Evolutionary conservation across 2,329 filamentous ascomycete species (phyloP).

Genomic region (Aspergillus unguis): DNA sequence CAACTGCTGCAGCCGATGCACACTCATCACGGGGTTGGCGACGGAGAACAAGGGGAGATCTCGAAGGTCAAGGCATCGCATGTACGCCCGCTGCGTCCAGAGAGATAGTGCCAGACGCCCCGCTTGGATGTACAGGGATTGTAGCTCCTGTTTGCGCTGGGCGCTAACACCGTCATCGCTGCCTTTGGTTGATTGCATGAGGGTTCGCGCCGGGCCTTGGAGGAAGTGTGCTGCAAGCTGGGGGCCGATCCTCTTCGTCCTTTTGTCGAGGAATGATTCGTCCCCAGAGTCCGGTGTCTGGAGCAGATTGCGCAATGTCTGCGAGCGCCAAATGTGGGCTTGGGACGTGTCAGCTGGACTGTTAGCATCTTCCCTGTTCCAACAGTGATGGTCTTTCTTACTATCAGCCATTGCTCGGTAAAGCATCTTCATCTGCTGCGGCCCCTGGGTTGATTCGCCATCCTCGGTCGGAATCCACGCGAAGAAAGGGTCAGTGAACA

Average conservation of each 20-base stretch:
- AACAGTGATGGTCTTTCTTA: background rate
- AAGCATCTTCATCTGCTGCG: background rate
- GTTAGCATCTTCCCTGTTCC: too few relatives aligned
- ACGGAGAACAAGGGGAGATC: background rate
- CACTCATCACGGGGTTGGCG: slow-evolving; percentile 9
- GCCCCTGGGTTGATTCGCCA: background rate
- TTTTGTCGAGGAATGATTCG: background rate
- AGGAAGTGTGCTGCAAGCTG: background rate
- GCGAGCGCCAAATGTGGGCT: slow-evolving; percentile 18
- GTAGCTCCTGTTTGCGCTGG: background rate
- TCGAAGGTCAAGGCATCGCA: slow-evolving; percentile 6
- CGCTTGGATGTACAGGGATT: background rate
- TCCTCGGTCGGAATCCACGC: background rate
- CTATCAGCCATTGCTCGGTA: background rate
- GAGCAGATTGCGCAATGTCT: background rate
- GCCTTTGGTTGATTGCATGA: background rate
- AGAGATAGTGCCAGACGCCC: slow-evolving; percentile 15
- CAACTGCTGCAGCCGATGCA: slow-evolving; percentile 20
- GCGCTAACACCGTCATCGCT: background rate
- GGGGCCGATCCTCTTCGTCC: background rate
- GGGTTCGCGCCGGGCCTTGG: background rate
- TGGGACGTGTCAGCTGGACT: slow-evolving; percentile 13
- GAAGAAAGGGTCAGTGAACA: slow-evolving; percentile 13
- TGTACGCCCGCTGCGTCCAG: slow-evolving; percentile 20
- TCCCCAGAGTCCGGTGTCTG: background rate